Evolutionary conservation across 78 protist genomes (phyloP).

Genomic region (Carpediemonas membranifera): DNA sequence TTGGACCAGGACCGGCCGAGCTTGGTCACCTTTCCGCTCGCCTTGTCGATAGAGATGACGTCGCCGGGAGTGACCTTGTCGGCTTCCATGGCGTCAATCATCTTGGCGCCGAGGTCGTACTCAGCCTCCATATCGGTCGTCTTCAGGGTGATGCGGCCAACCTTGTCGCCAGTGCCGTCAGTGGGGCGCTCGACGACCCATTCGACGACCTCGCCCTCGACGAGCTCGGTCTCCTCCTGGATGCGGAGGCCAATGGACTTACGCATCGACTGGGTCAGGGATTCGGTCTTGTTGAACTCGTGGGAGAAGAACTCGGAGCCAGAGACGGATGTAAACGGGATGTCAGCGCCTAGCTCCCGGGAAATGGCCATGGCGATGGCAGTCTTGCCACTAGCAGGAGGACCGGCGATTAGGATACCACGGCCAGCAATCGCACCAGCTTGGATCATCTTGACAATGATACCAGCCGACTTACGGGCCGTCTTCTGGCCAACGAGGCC

Average conservation of each 20-base stretch:
- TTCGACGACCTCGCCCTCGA: conserved; percentile 97
- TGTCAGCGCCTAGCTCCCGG: conserved; percentile 74
- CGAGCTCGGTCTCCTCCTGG: conserved; percentile 94
- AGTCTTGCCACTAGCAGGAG: conserved; percentile 95
- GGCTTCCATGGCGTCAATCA: conserved; percentile 90
- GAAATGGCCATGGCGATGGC: conserved; percentile 95
- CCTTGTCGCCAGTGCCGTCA: conserved; percentile 37
- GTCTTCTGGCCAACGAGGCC: conserved; percentile 92
- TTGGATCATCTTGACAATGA: conserved; percentile 75
- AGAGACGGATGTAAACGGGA: conserved; percentile 85
- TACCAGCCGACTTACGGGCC: conserved; percentile 85
- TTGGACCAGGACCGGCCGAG: conserved; percentile 84
- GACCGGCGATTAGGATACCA: conserved; percentile 87
- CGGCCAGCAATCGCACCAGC: conserved; percentile 93
- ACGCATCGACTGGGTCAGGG: conserved; percentile 90
- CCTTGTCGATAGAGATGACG: conserved; percentile 91
- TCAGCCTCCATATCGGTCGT: conserved; percentile 99
- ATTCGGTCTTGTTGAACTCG: conserved; percentile 94
- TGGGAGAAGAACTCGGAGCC: conserved; percentile 91
- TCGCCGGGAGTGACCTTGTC: conserved; percentile 83
- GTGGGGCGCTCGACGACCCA: conserved; percentile 52
- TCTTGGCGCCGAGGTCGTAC: conserved; percentile 90
- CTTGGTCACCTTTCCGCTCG: conserved; percentile 79
- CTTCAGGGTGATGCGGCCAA: conserved; percentile 90
- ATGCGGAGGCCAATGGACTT: conserved; percentile 84